A percentile compares a stretch with the other conserved stretches of the same genome.
Conservation (phyloP, 768 basidiomycete genomes). For the Grammothele lineata region DNA sequence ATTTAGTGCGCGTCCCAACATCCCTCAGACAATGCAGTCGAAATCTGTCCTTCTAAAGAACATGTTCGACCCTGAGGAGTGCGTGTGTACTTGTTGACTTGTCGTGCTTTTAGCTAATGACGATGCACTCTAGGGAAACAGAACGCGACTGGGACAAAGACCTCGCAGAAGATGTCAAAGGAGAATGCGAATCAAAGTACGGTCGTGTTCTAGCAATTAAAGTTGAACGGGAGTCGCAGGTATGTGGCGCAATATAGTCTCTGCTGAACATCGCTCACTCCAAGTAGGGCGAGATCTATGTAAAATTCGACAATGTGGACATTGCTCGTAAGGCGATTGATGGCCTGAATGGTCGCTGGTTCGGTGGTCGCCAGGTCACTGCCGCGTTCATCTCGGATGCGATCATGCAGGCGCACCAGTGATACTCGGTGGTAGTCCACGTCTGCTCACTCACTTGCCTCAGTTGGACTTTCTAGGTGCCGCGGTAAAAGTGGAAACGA, state of each 20-base stretch:
- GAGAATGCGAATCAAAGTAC: constrained; percentile 89
- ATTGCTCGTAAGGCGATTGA: constrained; percentile 80
- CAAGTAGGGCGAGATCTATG: constrained; percentile 89
- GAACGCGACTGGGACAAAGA: constrained; percentile 97
- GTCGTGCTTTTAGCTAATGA: not conserved
- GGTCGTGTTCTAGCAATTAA: constrained; percentile 85
- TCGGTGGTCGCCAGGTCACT: constrained; percentile 86
- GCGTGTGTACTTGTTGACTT: constrained; percentile 23
- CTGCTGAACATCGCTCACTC: not conserved
- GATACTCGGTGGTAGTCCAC: constrained; percentile 17
- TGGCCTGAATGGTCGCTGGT: constrained; percentile 95
- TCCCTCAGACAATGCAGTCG: constrained; percentile 86
- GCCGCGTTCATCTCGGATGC: constrained; percentile 90
- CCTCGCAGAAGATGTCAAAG: constrained; percentile 93
- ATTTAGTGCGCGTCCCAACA: constrained; percentile 66
- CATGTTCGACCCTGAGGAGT: constrained; percentile 99
- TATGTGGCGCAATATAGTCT: constrained; percentile 33
- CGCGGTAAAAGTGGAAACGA: constrained; percentile 13
- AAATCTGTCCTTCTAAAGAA: constrained; percentile 86
- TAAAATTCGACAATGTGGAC: constrained; percentile 82
- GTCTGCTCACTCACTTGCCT: too few species aligned
- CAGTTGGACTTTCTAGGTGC: too few species aligned
- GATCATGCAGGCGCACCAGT: constrained; percentile 90
- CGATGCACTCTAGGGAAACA: constrained; percentile 78
- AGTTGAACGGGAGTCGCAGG: constrained; percentile 91